Percentiles rank a stretch among this genome's conserved stretches.
Conservation (phyloP, 1,284 basidiomycete species). For the Amanita bisporigera region DNA sequence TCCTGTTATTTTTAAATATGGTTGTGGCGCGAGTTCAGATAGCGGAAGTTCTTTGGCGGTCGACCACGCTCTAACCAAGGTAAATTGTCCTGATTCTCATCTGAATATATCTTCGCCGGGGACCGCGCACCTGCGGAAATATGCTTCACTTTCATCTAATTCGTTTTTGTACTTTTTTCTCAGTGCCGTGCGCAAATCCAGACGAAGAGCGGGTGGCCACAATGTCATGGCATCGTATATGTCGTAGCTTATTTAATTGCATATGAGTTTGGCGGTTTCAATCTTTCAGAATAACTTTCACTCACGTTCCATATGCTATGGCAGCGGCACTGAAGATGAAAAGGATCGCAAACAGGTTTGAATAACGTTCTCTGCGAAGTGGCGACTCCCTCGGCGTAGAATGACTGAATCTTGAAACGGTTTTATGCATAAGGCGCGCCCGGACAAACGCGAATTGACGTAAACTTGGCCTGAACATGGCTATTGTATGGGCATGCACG, state of each 20-base stretch:
- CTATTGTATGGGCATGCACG: no score
- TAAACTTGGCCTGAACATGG: neutral
- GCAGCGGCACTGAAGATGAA: conserved; percentile 55
- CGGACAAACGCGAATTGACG: neutral
- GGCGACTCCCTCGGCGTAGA: no score
- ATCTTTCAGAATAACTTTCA: conserved; percentile 3
- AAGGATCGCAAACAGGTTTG: conserved; percentile 49
- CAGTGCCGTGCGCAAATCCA: conserved; percentile 68
- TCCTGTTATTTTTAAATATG: conserved; percentile 72
- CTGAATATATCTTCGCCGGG: conserved; percentile 6
- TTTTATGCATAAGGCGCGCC: neutral
- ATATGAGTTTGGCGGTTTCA: neutral
- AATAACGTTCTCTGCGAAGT: neutral
- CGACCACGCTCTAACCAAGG: conserved; percentile 61
- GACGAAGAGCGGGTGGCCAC: conserved; percentile 68
- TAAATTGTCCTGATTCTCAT: conserved; percentile 10
- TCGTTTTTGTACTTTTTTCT: conserved; percentile 68
- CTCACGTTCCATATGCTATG: conserved; percentile 62
- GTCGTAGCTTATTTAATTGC: conserved; percentile 54
- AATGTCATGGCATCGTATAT: conserved; percentile 65
- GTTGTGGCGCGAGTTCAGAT: conserved; percentile 53
- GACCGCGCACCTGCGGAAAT: conserved; percentile 56
- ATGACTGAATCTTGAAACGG: neutral
- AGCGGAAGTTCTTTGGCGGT: conserved; percentile 57
- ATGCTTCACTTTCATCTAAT: conserved; percentile 57